Percentiles rank a stretch among this genome's conserved stretches.
Conservation (phyloP, 176 grass and related monocot genomes). For the Paspalum vaginatum region DNA sequence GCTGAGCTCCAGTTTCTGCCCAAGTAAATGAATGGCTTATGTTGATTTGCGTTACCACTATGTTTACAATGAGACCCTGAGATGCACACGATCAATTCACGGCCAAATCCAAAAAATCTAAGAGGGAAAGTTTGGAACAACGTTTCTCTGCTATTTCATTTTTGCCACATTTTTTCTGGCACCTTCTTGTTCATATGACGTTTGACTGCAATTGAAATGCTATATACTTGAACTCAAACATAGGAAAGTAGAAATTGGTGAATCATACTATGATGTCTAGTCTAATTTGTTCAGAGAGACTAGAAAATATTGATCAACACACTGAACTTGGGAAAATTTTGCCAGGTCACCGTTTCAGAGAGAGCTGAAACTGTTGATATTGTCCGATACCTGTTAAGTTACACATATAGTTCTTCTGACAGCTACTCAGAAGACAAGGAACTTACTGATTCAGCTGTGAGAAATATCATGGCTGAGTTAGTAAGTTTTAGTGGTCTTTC, state of each 20-base stretch:
- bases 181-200: background rate
- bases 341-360: conserved; percentile 54
- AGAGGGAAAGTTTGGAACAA: background rate
- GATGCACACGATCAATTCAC: background rate
- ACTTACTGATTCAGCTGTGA: conserved; percentile 64
- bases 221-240: background rate
- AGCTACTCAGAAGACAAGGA: conserved; percentile 49
- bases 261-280: background rate
- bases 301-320: conserved; percentile 2
- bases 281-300: conserved; percentile 20
- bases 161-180: background rate
- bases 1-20: conserved; percentile 5
- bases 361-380: conserved; percentile 82
- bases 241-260: conserved; percentile 13
- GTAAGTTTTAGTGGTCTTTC: conserved; percentile 46
- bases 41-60: background rate
- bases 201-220: background rate
- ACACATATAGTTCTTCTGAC: conserved; percentile 49
- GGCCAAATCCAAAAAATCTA: background rate
- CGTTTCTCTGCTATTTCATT: too few species aligned
- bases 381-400: conserved; percentile 81
- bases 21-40: background rate
- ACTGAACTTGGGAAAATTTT: conserved; percentile 29
- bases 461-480: conserved; percentile 70
- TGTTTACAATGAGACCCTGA: background rate